Conservation (phyloP, 2,329 filamentous ascomycete genomes). For the Aphanocladium album region DNA sequence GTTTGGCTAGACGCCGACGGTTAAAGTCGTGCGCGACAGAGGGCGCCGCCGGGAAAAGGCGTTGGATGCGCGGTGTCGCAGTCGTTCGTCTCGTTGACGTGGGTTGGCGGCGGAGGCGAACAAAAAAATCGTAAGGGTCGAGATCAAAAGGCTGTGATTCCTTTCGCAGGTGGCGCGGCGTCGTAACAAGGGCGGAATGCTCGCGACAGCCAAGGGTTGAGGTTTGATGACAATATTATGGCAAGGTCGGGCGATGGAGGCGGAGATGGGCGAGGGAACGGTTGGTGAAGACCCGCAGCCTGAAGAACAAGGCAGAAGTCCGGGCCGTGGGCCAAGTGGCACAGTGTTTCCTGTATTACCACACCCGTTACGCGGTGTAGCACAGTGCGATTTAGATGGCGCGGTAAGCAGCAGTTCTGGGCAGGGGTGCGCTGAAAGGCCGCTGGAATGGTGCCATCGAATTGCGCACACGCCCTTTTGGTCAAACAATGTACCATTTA, state of each 20-base stretch:
- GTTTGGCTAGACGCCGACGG: neutral
- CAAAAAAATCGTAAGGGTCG: slow-evolving; percentile 1
- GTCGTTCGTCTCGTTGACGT: slow-evolving; percentile 4
- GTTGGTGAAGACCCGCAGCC: slow-evolving; percentile 11
- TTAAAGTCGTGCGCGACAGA: neutral
- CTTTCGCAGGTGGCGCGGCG: neutral
- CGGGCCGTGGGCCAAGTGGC: neutral
- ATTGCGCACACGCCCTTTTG: neutral
- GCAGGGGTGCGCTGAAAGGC: neutral
- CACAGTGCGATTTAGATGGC: neutral
- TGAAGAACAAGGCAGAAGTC: slow-evolving; percentile 15
- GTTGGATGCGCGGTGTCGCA: slow-evolving; percentile 6
- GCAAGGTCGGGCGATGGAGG: slow-evolving; percentile 7
- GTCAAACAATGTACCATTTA: neutral
- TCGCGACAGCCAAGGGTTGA: slow-evolving; percentile 9
- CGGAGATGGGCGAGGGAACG: slow-evolving; percentile 8
- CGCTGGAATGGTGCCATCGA: neutral
- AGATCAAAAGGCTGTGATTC: neutral
- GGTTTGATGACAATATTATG: slow-evolving; percentile 12
- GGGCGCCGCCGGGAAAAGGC: neutral
- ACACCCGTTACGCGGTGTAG: neutral
- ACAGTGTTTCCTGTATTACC: slow-evolving; percentile 9
- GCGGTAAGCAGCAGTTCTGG: neutral
- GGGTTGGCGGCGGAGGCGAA: slow-evolving; percentile 2
- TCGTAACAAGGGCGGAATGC: slow-evolving; percentile 8